Base-by-base conservation (phyloP, 1,139 yeast genomes). In the Kodamaea sp. region DNA sequence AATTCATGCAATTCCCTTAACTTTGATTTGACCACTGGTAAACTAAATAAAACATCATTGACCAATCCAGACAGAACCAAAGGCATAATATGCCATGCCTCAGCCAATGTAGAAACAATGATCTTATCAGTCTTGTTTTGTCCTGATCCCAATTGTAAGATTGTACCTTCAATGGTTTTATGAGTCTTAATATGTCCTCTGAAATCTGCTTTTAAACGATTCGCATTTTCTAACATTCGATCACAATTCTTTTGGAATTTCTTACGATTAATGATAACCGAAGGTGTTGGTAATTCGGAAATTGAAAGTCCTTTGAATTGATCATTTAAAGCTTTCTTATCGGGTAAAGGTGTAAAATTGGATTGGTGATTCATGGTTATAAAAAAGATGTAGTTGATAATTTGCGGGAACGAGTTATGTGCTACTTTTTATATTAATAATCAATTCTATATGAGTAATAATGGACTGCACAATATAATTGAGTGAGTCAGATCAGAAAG, bases 111-210 rank as follows among this genome's bases (percentile, higher is more conserved):
- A 1, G 90, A 82, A 1, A 84, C 87, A n/a, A 85, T 79, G 15
- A 84, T 70, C 33, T 71, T 63, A 41, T 67, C 68, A 9, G 76
- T 65, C 26, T 56, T 59, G 20, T 42, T 32, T 1, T 57, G 52
- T 0, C 46, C 50, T 1, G 53, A 35, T 4, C 50, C 53, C 41
- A 67, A 48, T 46, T 68, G 72, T 9, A 54, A 58, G 48, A 31
- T 47, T 12, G 53, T 58, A 30, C 63, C 75, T 55, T 54, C 78
- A 37, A 45, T 59, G 53, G 60, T 70, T 58, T 84, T 85, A 57
- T 84, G 90, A 1, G 94, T 85, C 60, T 85, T 85, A 24, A 85
- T 78, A 54, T 84, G 94, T 2, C 86, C 81, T 41, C 90, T 63
- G 57, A 77, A 82, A 12, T 55, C 62, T 6, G 63, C 72, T 40